phyloP scores from a whole-genome alignment of 495 filamentous ascomycete genomes.

The Neurospora sp. region DNA sequence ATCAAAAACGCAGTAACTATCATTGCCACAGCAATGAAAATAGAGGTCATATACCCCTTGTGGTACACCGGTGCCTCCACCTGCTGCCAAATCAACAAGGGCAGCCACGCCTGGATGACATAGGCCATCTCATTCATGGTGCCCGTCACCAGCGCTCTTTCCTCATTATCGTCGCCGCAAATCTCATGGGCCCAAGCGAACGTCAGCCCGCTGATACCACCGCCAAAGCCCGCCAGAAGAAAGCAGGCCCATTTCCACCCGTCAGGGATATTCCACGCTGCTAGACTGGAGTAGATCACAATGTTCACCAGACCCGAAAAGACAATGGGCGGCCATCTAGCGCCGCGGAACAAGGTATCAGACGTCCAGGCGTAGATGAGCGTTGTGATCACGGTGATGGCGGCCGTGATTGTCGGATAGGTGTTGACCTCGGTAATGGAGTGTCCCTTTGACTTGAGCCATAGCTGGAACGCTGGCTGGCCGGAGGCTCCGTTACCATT shows the following conservation, averaged over 20 bases:
- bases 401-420: constrained; percentile 35
- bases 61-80: constrained; percentile 34
- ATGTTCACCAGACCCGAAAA: constrained; percentile 32
- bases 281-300: constrained; percentile 27
- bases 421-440: constrained; percentile 29
- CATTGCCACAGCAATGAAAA: constrained; percentile 24
- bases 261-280: constrained; percentile 31
- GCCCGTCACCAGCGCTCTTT: constrained; percentile 41
- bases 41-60: constrained; percentile 35
- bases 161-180: constrained; percentile 40
- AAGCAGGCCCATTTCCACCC: constrained; percentile 39
- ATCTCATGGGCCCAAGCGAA: constrained; percentile 45
- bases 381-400: constrained; percentile 32
- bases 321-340: constrained; percentile 42
- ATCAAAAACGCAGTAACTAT: constrained; percentile 29
- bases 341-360: constrained; percentile 43
- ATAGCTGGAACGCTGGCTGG: constrained; percentile 25
- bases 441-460: constrained; percentile 28
- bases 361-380: constrained; percentile 31
- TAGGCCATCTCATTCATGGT: constrained; percentile 36
- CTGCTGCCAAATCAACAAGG: constrained; percentile 38
- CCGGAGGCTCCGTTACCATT: constrained; percentile 19
- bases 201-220: constrained; percentile 25
- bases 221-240: constrained; percentile 33
- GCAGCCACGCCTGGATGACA: constrained; percentile 33